Evolutionary conservation across 495 filamentous ascomycete species (phyloP), one percentile per base, ranked within the genome.

Genomic region (Neurospora tetrasperma): DNA sequence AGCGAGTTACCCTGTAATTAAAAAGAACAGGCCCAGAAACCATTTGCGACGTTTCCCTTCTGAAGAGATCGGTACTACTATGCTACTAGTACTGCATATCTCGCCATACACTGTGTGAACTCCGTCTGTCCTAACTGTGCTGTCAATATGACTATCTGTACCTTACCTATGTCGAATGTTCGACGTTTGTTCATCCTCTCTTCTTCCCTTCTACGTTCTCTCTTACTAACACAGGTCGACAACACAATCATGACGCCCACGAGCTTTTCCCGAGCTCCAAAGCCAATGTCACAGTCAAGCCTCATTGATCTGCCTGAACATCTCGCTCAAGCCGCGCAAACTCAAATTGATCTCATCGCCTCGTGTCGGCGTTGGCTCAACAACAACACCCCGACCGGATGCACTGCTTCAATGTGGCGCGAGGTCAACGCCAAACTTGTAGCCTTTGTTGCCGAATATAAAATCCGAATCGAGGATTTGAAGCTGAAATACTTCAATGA

Each of bases 321-420:
- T 18, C 54, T 75, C 20, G 8, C 5, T 5, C 40, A 39, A 2
- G 70, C 71, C 10, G 12, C 70, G n/a, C 40, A 72, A n/a, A 70
- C 59, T 27, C 73, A 78, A 43, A 12, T 75, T 8, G 38, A 40
- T 3, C 70, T 73, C 27, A 71, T 75, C 31, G 39, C 72, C 1
- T 72, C 74, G 12, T 77, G 73, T 39, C 42, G 39, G 2, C 35
- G 41, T 11, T 77, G 75, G 77, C 69, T 79, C 4, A 10, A 71
- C 14, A 23, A 70, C 2, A 70, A 62, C 4, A 70, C 8, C 10
- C 46, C 48, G 8, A 62, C 35, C 3, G 70, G 54, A 9, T 70
- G 39, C 14, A 18, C 35, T 18, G 54, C 14, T 14, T 66, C 54
- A 35, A 7, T 27, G 1, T 66, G 54, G 48, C 11, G 2, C 20